Evolutionary conservation across 2,329 filamentous ascomycete genomes (phyloP).

Genomic region (Pseudogymnoascus sp.): DNA sequence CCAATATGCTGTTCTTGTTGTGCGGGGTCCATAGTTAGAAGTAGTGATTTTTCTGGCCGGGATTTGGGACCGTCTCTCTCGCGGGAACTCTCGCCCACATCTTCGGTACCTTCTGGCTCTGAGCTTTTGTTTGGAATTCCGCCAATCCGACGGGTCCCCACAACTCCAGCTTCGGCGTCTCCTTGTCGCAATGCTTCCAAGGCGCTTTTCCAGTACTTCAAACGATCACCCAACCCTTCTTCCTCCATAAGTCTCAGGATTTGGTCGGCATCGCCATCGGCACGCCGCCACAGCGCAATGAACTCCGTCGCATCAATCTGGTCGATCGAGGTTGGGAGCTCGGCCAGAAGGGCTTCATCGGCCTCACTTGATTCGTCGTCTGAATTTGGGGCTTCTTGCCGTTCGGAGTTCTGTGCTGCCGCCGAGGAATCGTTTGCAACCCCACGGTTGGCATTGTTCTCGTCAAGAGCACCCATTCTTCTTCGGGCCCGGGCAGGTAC

Average conservation of each 20-base stretch:
- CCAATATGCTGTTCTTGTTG: not conserved
- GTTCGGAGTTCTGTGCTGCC: not conserved
- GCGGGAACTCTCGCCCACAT: not conserved
- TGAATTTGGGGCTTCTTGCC: not conserved
- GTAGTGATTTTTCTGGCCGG: not conserved
- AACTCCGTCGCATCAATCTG: constrained; percentile 32
- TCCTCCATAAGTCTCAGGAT: constrained; percentile 55
- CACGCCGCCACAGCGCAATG: constrained; percentile 49
- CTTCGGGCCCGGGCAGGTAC: constrained; percentile 22
- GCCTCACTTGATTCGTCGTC: not conserved
- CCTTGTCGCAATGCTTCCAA: constrained; percentile 32
- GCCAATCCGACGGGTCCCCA: not conserved
- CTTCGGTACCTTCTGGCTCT: not conserved
- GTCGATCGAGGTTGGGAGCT: constrained; percentile 21
- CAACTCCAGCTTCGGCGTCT: not conserved
- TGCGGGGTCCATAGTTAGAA: not conserved
- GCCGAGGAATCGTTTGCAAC: not conserved
- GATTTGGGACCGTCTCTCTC: not conserved
- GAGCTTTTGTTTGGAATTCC: not conserved
- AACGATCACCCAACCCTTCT: constrained; percentile 50
- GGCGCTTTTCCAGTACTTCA: constrained; percentile 52
- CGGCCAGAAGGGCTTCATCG: constrained; percentile 16
- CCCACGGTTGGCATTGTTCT: constrained; percentile 13
- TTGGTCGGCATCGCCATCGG: constrained; percentile 50
- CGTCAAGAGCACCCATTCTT: constrained; percentile 17